phyloP scores from a whole-genome alignment of 2,329 filamentous ascomycete species.

The Myriosclerotinia curreyana region DNA sequence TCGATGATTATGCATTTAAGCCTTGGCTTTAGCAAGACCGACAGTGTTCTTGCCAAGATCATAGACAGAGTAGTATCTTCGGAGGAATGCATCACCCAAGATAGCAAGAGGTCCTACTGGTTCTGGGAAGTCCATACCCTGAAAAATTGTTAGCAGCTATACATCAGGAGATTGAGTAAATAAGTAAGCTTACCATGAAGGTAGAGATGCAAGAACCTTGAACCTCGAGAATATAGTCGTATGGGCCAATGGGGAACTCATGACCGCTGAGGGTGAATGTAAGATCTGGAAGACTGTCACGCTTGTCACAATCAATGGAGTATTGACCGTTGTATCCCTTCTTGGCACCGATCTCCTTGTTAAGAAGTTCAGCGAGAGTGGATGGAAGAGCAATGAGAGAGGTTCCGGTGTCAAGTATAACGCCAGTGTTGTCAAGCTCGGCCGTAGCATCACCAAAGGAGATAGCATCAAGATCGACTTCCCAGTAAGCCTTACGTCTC shows the following conservation, averaged over 20 bases:
- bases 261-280: conserved; percentile 87
- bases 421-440: conserved; percentile 89
- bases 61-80: conserved; percentile 94
- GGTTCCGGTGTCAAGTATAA: conserved; percentile 96
- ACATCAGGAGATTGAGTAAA: conserved; percentile 59
- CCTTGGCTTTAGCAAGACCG: conserved; percentile 76
- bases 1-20: neutral
- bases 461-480: conserved; percentile 93
- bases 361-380: conserved; percentile 90
- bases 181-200: conserved; percentile 63
- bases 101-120: conserved; percentile 91
- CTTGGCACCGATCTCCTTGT: conserved; percentile 96
- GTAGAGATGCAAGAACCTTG: conserved; percentile 94
- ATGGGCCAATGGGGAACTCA: conserved; percentile 85
- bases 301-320: conserved; percentile 83
- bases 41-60: conserved; percentile 87
- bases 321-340: conserved; percentile 98
- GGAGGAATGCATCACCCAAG: conserved; percentile 81
- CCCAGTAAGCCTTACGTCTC: conserved; percentile 99
- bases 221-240: conserved; percentile 95
- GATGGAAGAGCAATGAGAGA: conserved; percentile 94
- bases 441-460: conserved; percentile 81
- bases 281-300: conserved; percentile 80
- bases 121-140: conserved; percentile 61
- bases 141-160: conserved; percentile 76